Percentiles rank a stretch among this genome's conserved stretches.
phyloP scores from a whole-genome alignment of 495 filamentous ascomycete genomes.

The Penicilliopsis zonata region DNA sequence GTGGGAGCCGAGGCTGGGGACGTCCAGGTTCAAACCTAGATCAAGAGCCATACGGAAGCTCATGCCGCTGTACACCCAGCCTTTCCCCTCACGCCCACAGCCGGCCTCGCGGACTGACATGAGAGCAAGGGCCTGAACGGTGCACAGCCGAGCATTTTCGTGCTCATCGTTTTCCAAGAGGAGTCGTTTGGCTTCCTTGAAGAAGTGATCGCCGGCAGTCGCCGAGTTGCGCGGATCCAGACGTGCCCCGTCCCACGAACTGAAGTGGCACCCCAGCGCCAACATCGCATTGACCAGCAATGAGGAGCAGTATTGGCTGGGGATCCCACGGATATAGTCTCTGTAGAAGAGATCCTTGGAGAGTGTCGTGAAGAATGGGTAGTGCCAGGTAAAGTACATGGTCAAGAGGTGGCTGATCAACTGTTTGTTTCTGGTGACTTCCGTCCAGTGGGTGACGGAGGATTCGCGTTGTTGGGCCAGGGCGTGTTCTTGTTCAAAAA shows the following conservation, averaged over 20 bases:
- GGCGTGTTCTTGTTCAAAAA: constrained; percentile 31
- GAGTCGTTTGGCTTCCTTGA: constrained; percentile 83
- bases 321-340: constrained; percentile 62
- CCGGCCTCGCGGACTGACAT: constrained; percentile 97
- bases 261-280: constrained; percentile 94
- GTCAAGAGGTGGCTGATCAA: constrained; percentile 81
- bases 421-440: constrained; percentile 66
- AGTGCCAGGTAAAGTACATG: constrained; percentile 99
- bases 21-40: constrained; percentile 83
- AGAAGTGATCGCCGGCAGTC: constrained; percentile 94
- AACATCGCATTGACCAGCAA: constrained; percentile 92
- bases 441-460: constrained; percentile 74
- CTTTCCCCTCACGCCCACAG: constrained; percentile 87
- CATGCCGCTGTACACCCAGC: constrained; percentile 98
- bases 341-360: constrained; percentile 82
- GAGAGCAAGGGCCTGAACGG: constrained; percentile 84
- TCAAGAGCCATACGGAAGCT: constrained; percentile 98
- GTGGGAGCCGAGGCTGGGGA: constrained; percentile 45
- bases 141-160: constrained; percentile 81
- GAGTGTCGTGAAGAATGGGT: constrained; percentile 88
- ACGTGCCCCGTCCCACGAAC: constrained; percentile 58
- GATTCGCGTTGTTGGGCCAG: constrained; percentile 5
- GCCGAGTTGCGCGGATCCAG: constrained; percentile 57
- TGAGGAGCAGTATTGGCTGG: constrained; percentile 68
- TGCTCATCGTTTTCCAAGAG: constrained; percentile 89